Percentiles rank a stretch among this genome's conserved stretches.
Evolutionary conservation across 805 yeast species (phyloP).

Genomic region (Komagataella mondaviorum): DNA sequence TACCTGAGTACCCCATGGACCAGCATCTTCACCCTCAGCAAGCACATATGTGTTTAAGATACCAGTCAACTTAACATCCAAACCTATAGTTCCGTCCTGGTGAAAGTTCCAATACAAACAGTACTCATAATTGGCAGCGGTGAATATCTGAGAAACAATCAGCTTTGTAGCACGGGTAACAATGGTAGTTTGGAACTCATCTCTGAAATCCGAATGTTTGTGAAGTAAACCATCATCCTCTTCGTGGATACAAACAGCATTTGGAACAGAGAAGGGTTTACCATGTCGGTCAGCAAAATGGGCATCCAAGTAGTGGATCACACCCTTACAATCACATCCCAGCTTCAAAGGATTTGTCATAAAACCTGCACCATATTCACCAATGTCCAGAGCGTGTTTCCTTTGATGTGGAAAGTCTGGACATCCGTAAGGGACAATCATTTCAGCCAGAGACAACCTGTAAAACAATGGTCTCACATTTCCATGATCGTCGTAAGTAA

Average conservation of each 20-base stretch:
- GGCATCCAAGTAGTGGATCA: constrained; percentile 74
- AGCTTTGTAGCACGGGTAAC: constrained; percentile 66
- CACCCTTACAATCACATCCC: constrained; percentile 83
- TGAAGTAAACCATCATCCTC: constrained; percentile 71
- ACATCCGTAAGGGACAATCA: constrained; percentile 77
- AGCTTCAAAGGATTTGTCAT: constrained; percentile 68
- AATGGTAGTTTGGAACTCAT: constrained; percentile 59
- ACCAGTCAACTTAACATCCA: constrained; percentile 73
- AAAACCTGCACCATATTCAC: constrained; percentile 82
- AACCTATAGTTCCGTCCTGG: constrained; percentile 74
- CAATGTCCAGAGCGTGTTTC: constrained; percentile 78
- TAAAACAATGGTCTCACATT: constrained; percentile 63
- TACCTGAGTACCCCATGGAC: constrained; percentile 72
- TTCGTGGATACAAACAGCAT: constrained; percentile 77
- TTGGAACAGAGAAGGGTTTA: constrained; percentile 55
- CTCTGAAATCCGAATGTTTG: constrained; percentile 81
- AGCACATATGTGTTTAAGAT: constrained; percentile 63
- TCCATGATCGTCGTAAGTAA: constrained; percentile 66
- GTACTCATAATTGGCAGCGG: constrained; percentile 81
- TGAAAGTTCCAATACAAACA: constrained; percentile 73
- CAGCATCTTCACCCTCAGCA: constrained; percentile 49
- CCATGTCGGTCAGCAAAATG: constrained; percentile 57
- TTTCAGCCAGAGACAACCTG: constrained; percentile 64
- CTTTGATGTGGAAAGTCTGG: constrained; percentile 76
- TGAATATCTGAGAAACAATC: constrained; percentile 68